A percentile compares a stretch with the other conserved stretches of the same genome.
Evolutionary conservation across 2,329 filamentous ascomycete species (phyloP).

Genomic region (Aspergillus brasiliensis): DNA sequence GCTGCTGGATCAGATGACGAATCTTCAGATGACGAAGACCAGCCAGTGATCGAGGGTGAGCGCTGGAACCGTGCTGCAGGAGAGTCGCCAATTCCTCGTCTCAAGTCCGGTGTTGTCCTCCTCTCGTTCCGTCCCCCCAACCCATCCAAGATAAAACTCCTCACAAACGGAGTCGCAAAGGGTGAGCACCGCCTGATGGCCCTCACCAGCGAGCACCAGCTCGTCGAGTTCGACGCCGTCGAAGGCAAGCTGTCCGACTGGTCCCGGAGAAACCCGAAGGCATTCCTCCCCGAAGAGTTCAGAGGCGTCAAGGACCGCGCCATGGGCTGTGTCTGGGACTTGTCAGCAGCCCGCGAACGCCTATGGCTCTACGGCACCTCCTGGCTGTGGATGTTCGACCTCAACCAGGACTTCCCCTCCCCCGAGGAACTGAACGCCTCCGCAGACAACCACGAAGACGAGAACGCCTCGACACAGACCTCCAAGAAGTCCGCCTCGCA

Average conservation of each 20-base stretch:
- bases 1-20: conserved; percentile 52
- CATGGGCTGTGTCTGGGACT: conserved; percentile 84
- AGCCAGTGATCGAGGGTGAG: conserved; percentile 58
- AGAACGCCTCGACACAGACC: conserved; percentile 17
- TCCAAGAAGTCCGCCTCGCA: conserved; percentile 21
- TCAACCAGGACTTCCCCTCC: conserved; percentile 66
- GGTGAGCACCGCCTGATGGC: conserved; percentile 59
- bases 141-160: conserved; percentile 23
- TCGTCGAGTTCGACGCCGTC: conserved; percentile 79
- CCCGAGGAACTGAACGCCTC: conserved; percentile 31
- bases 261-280: conserved; percentile 80
- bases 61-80: conserved; percentile 76
- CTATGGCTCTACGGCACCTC: conserved; percentile 85
- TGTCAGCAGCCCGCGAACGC: conserved; percentile 58
- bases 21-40: conserved; percentile 53
- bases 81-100: conserved; percentile 68
- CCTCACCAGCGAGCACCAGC: conserved; percentile 65
- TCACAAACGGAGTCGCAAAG: conserved; percentile 53
- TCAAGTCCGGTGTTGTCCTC: conserved; percentile 65
- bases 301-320: conserved; percentile 74
- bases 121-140: conserved; percentile 65
- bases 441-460: conserved; percentile 27
- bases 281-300: conserved; percentile 73
- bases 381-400: conserved; percentile 91
- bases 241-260: conserved; percentile 77